A percentile compares a stretch with the other conserved stretches of the same genome.
Conservation (phyloP, 768 basidiomycete genomes). For the Rubroboletus pulcherrimus region DNA sequence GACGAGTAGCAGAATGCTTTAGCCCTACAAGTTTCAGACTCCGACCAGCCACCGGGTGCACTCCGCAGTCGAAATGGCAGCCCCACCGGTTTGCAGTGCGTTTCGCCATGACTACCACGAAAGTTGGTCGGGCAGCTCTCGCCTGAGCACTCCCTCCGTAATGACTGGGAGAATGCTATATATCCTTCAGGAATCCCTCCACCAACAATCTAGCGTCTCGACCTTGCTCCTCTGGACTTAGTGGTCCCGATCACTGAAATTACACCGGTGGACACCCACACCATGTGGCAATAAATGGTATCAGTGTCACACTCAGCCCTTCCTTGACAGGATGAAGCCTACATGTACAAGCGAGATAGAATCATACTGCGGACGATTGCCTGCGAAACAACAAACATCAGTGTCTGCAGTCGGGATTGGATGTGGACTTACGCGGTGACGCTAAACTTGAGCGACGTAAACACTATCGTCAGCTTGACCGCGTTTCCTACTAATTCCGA, state of each 20-base stretch:
- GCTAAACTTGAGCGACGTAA: conserved; percentile 33
- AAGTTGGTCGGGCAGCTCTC: neutral
- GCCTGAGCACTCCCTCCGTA: too few relatives aligned
- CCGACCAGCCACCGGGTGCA: conserved; percentile 11
- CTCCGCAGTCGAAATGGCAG: conserved; percentile 8
- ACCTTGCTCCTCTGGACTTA: neutral
- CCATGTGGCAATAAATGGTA: too few relatives aligned
- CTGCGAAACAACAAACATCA: conserved; percentile 12
- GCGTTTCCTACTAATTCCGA: conserved; percentile 32
- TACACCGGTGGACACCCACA: neutral
- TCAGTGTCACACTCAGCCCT: neutral
- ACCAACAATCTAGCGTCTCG: neutral
- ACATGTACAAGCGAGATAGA: neutral
- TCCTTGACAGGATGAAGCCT: neutral
- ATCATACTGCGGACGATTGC: conserved; percentile 27
- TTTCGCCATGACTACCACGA: conserved; percentile 1
- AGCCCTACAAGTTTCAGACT: conserved; percentile 16
- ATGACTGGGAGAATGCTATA: neutral
- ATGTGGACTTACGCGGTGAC: conserved; percentile 28
- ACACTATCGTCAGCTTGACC: conserved; percentile 29
- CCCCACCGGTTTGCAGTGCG: neutral
- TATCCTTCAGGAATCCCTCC: neutral
- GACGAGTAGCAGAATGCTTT: conserved; percentile 1
- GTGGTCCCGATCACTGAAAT: neutral
- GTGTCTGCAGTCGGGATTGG: conserved; percentile 3